Percentiles rank a stretch among this genome's conserved stretches.
Conservation (phyloP, 768 basidiomycete species). For the Amanita jacksonii region DNA sequence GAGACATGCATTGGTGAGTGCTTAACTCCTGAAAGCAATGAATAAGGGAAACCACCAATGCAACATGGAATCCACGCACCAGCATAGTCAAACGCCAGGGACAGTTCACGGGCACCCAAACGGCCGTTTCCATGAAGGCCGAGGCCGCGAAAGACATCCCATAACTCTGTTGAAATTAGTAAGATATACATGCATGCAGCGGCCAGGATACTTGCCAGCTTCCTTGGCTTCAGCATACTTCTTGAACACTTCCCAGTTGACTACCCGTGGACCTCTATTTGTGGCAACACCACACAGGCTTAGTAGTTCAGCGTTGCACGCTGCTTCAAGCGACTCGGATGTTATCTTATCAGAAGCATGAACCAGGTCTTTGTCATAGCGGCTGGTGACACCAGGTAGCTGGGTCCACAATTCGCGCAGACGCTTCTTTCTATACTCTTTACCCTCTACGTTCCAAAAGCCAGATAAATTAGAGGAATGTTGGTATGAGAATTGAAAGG, state of each 20-base stretch:
- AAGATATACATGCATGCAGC: conserved; percentile 9
- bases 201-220: conserved; percentile 44
- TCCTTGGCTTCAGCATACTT: conserved; percentile 75
- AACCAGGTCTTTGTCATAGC: conserved; percentile 7
- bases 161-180: conserved; percentile 51
- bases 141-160: conserved; percentile 85
- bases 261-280: conserved; percentile 30
- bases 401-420: conserved; percentile 56
- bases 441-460: conserved; percentile 57
- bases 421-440: conserved; percentile 47
- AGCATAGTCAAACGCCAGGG: conserved; percentile 47
- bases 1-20: conserved; percentile 59
- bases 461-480: conserved; percentile 46
- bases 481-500: conserved; percentile 34
- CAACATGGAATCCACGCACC: conserved; percentile 31
- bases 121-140: conserved; percentile 86
- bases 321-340: conserved; percentile 49
- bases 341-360: conserved; percentile 25
- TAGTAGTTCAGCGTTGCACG: conserved; percentile 75
- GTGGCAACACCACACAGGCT: conserved; percentile 38
- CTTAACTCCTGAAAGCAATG: conserved; percentile 48
- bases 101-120: conserved; percentile 47
- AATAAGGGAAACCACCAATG: not conserved
- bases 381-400: conserved; percentile 27
- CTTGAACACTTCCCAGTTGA: conserved; percentile 66